Evolutionary conservation across 768 basidiomycete genomes (phyloP).

Genomic region (Mycena venus): DNA sequence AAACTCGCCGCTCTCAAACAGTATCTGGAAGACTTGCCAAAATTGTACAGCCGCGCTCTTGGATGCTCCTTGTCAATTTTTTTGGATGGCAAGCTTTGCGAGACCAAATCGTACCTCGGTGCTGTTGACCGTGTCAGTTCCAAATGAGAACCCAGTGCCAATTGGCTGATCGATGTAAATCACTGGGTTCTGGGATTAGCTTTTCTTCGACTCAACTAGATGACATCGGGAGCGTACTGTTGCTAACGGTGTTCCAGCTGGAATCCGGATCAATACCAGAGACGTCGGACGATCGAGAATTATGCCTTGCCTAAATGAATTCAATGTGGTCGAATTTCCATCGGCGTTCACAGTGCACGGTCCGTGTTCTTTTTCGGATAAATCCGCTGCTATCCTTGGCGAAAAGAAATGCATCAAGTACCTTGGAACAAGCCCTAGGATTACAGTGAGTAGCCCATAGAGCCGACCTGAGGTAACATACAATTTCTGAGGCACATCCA

Average conservation of each 20-base stretch:
- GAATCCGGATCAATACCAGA: not conserved
- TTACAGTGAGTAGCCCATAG: not conserved
- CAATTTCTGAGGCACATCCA: constrained; percentile 75
- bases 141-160: constrained; percentile 75
- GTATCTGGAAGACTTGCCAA: constrained; percentile 74
- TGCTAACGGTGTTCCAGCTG: constrained; percentile 79
- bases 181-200: constrained; percentile 52
- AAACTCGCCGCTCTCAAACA: constrained; percentile 71
- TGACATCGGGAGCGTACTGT: constrained; percentile 52
- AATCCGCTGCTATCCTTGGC: not conserved
- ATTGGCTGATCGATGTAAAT: constrained; percentile 82
- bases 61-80: not conserved
- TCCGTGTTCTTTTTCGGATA: constrained; percentile 63
- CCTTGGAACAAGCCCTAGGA: constrained; percentile 68
- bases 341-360: constrained; percentile 73
- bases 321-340: constrained; percentile 63
- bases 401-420: constrained; percentile 24
- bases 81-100: not conserved
- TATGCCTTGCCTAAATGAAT: constrained; percentile 79
- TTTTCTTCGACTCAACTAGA: not conserved
- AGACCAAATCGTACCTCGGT: constrained; percentile 43
- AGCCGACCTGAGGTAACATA: not conserved
- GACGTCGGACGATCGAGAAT: not conserved
- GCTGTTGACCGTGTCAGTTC: constrained; percentile 69
- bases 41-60: constrained; percentile 66